Evolutionary conservation across 306 rosid genomes (phyloP).

Genomic region (Aeschynomene evenia): DNA sequence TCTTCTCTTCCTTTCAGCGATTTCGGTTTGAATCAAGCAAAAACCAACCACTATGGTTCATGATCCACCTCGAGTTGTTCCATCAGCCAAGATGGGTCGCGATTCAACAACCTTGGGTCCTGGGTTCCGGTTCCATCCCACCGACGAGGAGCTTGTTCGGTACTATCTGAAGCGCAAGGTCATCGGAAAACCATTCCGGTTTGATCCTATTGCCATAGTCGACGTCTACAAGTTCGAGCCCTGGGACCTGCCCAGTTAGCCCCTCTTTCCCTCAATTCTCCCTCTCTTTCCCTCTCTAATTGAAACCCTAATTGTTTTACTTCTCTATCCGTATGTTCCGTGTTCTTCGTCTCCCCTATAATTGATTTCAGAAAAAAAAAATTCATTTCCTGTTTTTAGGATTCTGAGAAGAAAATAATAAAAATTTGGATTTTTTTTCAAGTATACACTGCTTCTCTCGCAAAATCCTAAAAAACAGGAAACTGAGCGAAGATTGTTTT

Average conservation of each 20-base stretch:
- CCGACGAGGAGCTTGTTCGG: constrained; percentile 78
- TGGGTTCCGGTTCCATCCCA: constrained; percentile 95
- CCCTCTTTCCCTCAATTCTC: background rate
- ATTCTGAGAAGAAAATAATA: too few species aligned
- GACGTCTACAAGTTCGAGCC: constrained; percentile 86
- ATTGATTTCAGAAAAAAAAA: too few species aligned
- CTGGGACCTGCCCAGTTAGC: constrained; percentile 88
- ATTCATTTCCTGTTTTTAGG: too few species aligned
- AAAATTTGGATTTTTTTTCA: too few species aligned
- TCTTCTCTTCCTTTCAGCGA: background rate
- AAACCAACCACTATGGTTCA: too few species aligned
- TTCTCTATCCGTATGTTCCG: background rate
- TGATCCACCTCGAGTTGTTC: background rate
- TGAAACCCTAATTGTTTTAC: background rate
- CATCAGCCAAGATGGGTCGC: constrained; percentile 36
- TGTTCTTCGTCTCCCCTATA: background rate
- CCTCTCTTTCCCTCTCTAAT: background rate
- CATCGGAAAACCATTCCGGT: constrained; percentile 42
- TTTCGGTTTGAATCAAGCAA: too few species aligned
- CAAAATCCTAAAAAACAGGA: too few species aligned
- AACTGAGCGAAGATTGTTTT: too few species aligned
- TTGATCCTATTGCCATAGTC: constrained; percentile 61
- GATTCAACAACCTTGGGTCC: constrained; percentile 53
- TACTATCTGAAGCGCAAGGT: constrained; percentile 76
- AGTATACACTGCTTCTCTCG: too few species aligned